Percentiles rank a stretch among this genome's conserved stretches.
These are phyloP conservation scores for Vitis hybrid DNA, from an alignment of 177 flowering plant species.

Conservation along the genomic window DNA sequence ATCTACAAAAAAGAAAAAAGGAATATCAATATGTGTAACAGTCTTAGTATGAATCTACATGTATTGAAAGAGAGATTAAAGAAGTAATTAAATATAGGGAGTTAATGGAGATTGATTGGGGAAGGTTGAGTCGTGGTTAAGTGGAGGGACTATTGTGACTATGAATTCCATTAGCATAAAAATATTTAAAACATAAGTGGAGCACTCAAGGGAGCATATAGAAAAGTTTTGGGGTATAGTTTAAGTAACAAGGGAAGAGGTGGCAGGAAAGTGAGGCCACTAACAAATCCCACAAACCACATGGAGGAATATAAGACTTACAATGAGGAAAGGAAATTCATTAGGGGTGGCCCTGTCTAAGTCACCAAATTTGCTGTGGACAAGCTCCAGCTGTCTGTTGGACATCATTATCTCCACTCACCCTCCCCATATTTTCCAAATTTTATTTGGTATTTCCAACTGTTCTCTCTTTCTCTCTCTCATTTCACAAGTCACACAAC, in stretches of 20 bases:
- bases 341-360: background rate
- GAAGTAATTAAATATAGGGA: background rate
- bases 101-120: background rate
- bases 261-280: conserved; percentile 34
- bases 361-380: conserved; percentile 6
- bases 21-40: too few relatives aligned
- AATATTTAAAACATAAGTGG: conserved; percentile 31
- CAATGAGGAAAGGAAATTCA: background rate
- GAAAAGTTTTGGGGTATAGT: conserved; percentile 9
- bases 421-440: background rate
- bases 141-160: conserved; percentile 37
- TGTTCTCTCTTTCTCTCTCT: background rate
- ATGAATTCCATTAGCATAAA: conserved; percentile 36
- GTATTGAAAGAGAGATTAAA: background rate
- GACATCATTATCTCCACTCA: conserved; percentile 10
- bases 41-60: background rate
- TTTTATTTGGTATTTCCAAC: background rate
- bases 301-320: background rate
- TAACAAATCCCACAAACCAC: conserved; percentile 4
- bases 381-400: conserved; percentile 1
- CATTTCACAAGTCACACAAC: too few relatives aligned
- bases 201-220: conserved; percentile 14
- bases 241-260: background rate
- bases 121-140: background rate
- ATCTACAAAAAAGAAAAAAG: too few relatives aligned